A percentile compares a stretch with the other conserved stretches of the same genome.
These are phyloP conservation scores for Orbilia brochopaga DNA, from an alignment of 2,329 filamentous ascomycete genomes.

Conservation along the genomic window DNA sequence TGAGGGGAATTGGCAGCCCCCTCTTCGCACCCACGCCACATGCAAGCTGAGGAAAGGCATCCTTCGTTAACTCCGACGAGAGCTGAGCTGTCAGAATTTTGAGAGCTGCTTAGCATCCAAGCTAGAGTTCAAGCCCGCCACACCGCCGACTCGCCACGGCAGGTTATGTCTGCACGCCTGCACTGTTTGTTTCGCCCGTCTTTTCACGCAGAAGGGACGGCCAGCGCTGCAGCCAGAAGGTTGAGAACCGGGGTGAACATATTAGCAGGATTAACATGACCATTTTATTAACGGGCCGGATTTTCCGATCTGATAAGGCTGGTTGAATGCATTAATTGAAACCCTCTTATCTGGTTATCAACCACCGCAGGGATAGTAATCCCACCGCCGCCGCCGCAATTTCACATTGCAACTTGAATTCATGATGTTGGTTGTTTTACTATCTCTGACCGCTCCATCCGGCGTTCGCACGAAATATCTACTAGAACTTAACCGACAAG, in stretches of 20 bases:
- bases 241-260: slow-evolving; percentile 36
- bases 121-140: slow-evolving; percentile 17
- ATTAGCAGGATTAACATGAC: slow-evolving; percentile 40
- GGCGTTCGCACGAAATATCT: slow-evolving; percentile 10
- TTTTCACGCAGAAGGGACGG: too few relatives aligned
- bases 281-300: slow-evolving; percentile 49
- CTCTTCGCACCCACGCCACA: slow-evolving; percentile 21
- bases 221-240: too few relatives aligned
- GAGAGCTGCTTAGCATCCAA: too few relatives aligned
- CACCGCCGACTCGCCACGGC: slow-evolving; percentile 16
- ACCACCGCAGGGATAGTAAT: slow-evolving; percentile 32
- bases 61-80: neutral
- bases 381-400: slow-evolving; percentile 21
- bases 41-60: slow-evolving; percentile 5
- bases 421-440: neutral
- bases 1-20: slow-evolving; percentile 11
- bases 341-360: slow-evolving; percentile 48
- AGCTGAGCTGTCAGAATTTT: neutral
- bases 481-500: slow-evolving; percentile 32
- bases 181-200: slow-evolving; percentile 8
- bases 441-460: neutral
- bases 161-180: slow-evolving; percentile 3
- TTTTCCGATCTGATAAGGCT: slow-evolving; percentile 51
- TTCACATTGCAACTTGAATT: slow-evolving; percentile 7
- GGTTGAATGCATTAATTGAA: slow-evolving; percentile 38